Evolutionary conservation across 441 rosid genomes (phyloP).

Genomic region (Biscutella auriculata): DNA sequence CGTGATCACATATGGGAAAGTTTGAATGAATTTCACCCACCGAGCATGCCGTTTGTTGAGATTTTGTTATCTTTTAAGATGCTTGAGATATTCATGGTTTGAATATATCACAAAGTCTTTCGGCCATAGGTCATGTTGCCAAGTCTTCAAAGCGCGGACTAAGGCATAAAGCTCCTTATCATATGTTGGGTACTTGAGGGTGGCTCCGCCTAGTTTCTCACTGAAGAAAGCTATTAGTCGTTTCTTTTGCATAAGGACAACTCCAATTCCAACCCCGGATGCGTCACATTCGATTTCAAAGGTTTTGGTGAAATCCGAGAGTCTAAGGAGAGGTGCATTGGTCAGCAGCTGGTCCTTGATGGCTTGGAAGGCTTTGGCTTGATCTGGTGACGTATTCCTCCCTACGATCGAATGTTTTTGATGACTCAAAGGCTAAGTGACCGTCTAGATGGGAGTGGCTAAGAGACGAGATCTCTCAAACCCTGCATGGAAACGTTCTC

Average conservation of each 20-base stretch:
- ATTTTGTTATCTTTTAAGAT: not conserved
- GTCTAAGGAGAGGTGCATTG: too few relatives aligned
- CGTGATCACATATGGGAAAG: not conserved
- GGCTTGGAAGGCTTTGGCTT: too few relatives aligned
- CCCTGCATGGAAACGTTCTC: too few relatives aligned
- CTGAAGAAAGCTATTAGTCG: not conserved
- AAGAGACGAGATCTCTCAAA: too few relatives aligned
- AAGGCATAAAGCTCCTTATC: not conserved
- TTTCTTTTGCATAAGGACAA: not conserved
- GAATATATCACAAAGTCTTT: not conserved
- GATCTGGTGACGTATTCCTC: too few relatives aligned
- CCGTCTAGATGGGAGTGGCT: too few relatives aligned
- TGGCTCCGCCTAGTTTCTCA: not conserved
- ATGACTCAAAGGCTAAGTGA: too few relatives aligned
- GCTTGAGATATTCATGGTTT: too few relatives aligned
- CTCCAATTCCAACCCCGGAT: not conserved
- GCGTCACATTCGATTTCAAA: not conserved
- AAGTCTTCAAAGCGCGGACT: not conserved
- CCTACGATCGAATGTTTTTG: too few relatives aligned
- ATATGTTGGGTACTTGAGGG: too few relatives aligned
- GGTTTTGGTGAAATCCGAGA: not conserved
- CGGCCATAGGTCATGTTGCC: not conserved
- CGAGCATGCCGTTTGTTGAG: not conserved
- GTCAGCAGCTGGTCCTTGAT: too few relatives aligned
- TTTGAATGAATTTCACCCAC: not conserved